Conservation (phyloP, 768 basidiomycete genomes). For the Trametes meyenii region DNA sequence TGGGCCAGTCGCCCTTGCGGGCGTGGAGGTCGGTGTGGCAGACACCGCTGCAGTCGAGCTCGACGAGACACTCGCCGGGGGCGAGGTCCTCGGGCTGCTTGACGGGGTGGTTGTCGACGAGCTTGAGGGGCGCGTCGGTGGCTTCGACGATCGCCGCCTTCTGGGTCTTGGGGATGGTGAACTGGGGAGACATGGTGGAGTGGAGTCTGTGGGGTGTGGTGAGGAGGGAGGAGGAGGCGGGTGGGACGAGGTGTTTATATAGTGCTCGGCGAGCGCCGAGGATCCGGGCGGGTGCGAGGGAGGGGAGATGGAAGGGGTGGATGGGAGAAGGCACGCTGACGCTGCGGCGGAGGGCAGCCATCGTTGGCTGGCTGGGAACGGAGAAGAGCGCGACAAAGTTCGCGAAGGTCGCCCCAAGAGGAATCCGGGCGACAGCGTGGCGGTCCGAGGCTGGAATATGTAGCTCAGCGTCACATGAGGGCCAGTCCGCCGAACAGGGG, state of each 20-base stretch:
- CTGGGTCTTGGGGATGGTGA: conserved; percentile 45
- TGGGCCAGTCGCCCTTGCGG: conserved; percentile 78
- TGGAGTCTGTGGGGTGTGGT: conserved; percentile 4
- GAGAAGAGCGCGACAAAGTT: neutral
- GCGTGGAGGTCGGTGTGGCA: conserved; percentile 87
- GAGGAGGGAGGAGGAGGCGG: neutral
- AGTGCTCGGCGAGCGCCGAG: conserved; percentile 2
- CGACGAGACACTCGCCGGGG: conserved; percentile 75
- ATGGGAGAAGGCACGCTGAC: conserved; percentile 6
- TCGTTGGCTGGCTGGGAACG: neutral
- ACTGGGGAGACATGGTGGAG: conserved; percentile 27
- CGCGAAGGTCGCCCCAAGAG: conserved; percentile 4
- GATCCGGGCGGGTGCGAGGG: conserved; percentile 2
- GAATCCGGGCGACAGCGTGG: neutral
- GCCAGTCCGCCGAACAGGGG: neutral
- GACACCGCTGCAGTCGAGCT: conserved; percentile 78
- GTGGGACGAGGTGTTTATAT: conserved; percentile 9
- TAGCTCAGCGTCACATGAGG: conserved; percentile 16
- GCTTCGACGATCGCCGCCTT: conserved; percentile 43
- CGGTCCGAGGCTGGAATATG: neutral
- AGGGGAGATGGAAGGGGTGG: neutral
- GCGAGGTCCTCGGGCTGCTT: conserved; percentile 54
- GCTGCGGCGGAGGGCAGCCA: conserved; percentile 1
- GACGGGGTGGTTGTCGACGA: conserved; percentile 56
- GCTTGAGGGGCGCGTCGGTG: conserved; percentile 34